Evolutionary conservation across 768 basidiomycete species (phyloP).

Genomic region (Mrakia hoshinonis): DNA sequence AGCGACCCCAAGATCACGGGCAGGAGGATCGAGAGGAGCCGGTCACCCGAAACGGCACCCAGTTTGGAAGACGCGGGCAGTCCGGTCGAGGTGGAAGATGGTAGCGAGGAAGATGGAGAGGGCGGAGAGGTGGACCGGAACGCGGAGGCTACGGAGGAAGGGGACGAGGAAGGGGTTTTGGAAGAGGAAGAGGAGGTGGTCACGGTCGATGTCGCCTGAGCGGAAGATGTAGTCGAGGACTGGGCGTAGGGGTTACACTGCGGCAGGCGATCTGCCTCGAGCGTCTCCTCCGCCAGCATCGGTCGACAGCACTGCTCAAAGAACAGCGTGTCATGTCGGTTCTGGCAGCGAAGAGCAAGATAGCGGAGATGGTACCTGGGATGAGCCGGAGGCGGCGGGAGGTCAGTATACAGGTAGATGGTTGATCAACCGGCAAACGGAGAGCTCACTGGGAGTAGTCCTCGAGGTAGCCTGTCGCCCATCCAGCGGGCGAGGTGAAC

Average conservation of each 20-base stretch:
- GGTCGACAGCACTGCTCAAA: constrained; percentile 2
- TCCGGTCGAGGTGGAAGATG: background rate
- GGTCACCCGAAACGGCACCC: background rate
- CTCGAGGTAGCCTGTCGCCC: background rate
- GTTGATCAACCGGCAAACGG: background rate
- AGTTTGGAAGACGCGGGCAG: background rate
- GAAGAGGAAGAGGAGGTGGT: background rate
- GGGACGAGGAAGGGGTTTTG: background rate
- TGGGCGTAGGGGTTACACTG: background rate
- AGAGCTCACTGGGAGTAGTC: background rate
- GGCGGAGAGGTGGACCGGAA: background rate
- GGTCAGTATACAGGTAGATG: background rate
- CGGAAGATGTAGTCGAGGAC: too few relatives aligned
- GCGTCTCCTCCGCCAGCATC: background rate
- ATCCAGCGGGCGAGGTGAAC: constrained; percentile 1
- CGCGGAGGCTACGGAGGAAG: background rate
- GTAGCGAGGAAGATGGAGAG: background rate
- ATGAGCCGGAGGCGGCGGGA: background rate
- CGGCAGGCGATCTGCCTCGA: background rate
- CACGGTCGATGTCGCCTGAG: background rate
- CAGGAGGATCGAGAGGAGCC: constrained; percentile 2
- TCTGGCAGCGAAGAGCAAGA: background rate
- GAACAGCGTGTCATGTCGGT: background rate
- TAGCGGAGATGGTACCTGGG: background rate
- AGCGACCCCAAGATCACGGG: background rate